Percentiles rank a stretch among this genome's conserved stretches.
These are phyloP conservation scores for Fusarium chlamydosporum DNA, from an alignment of 2,329 filamentous ascomycete species.

Conservation along the genomic window DNA sequence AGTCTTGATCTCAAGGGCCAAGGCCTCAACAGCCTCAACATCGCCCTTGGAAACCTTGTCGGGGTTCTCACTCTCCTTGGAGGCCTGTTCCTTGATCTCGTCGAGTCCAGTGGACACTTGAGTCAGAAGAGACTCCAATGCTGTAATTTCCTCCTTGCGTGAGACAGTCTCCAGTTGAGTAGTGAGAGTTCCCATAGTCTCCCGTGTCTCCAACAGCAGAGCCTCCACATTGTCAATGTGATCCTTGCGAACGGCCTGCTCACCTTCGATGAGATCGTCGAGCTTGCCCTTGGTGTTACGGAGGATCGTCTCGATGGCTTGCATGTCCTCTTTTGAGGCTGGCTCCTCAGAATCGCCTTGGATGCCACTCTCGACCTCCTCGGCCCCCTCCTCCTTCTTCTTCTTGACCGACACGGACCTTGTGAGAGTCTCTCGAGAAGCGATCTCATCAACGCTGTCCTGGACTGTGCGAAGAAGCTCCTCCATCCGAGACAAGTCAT, in stretches of 20 bases:
- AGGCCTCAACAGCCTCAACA: constrained; percentile 82
- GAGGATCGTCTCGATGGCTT: constrained; percentile 90
- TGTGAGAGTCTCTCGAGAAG: constrained; percentile 50
- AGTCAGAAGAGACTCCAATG: constrained; percentile 82
- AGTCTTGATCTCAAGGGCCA: constrained; percentile 87
- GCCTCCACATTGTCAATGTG: constrained; percentile 76
- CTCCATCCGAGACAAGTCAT: constrained; percentile 70
- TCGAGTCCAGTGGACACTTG: constrained; percentile 83
- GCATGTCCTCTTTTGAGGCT: constrained; percentile 80
- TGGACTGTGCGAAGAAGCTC: constrained; percentile 66
- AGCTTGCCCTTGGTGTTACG: constrained; percentile 90
- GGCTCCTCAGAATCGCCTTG: constrained; percentile 52
- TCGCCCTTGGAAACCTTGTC: constrained; percentile 85
- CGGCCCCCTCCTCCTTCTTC: constrained; percentile 42
- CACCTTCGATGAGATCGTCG: constrained; percentile 82
- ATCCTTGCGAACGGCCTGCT: constrained; percentile 77
- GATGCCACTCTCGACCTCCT: constrained; percentile 15
- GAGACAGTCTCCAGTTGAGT: constrained; percentile 78
- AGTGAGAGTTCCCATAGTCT: constrained; percentile 76
- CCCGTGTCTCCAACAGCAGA: constrained; percentile 79
- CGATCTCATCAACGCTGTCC: constrained; percentile 63
- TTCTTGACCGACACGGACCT: constrained; percentile 42
- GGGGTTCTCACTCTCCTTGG: constrained; percentile 67
- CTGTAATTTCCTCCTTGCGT: constrained; percentile 82
- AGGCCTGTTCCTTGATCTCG: constrained; percentile 74